Base-by-base conservation (phyloP, 2,329 filamentous ascomycete genomes). In the Sporothrix inflata region DNA sequence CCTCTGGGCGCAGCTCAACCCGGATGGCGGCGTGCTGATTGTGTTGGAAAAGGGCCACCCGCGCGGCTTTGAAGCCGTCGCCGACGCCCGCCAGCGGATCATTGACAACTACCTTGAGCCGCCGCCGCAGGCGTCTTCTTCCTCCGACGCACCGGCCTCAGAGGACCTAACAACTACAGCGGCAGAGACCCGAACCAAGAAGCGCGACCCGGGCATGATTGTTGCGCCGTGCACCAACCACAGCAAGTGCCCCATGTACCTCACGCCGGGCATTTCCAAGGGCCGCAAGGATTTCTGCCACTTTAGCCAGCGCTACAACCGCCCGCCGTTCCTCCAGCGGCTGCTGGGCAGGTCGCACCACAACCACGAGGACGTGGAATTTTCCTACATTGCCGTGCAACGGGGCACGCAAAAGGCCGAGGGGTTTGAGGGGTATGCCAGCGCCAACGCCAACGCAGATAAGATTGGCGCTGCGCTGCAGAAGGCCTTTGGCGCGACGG, bases 31-130 rank as follows among this genome's bases (percentile, higher is more conserved):
- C 47, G 88, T 99, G 16, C 85, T 99, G 4, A 88, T 98, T 66
- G 82, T 98, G 3, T 83, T 98, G 27, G 96, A 99, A 80, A 98
- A 98, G 80, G 96, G 94, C 0, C 89, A 97, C 14, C 93, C 94
- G 14, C 89, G 93, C 57, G 96, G 96, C 0, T 99, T 99, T 76
- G 96, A 98, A 80, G 92, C 93, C 16, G 89, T 99, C 53, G 95
- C 94, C 12, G 92, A 92, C 65, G 94, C 94, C 6, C 90, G 96
- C 67, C 87, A 94, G 55, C 89, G 92, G 73, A 84, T 99, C 0
- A 85, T 98, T 0, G 88, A 92, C 74, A 89, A 91, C 60, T 90
- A 93, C 79, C 91, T 97, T 71, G 82, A 89, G 14, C 89, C 89
- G 16, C 90, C 91, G 0, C 82, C 11, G 83, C 76, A 69, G 55